Base-by-base conservation (phyloP, 192 early-diverging fungal species). In the Pilobolus umbonatus region DNA sequence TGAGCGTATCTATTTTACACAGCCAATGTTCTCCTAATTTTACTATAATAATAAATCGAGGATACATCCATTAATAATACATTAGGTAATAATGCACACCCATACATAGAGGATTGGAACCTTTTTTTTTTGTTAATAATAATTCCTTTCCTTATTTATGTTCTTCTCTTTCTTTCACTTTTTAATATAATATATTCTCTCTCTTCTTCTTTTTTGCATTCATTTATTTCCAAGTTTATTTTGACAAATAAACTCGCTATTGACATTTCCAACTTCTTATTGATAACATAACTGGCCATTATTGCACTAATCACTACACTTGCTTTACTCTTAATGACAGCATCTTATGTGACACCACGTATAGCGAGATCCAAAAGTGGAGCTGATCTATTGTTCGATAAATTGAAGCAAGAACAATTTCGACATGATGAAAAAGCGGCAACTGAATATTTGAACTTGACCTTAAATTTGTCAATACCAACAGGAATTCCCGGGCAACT, bases 401-500 rank as follows among this genome's bases (percentile, higher is more conserved):
- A 58, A 58, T 50, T 51, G 47, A 57, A 55, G 39, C 55, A 51
- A 38, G 62, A 65, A 19, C 62, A 65, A 42, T 55, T 43, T 24
- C 36, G 40, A 29, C 48, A 43, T 24, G 55, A 65, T 26, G 55
- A 65, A 42, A 43, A 36, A 39, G 39, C 39, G 22, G 60, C 60
- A 4, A 40, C 44, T 32, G 34, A 61, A 12, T 61, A 53, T 39
- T 45, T 61, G 42, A 51, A 54, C 31, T 12, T 38, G 38, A 38
- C 34, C 0, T 11, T 54, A 14, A 35, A 46, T 35, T 22, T 59
- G 15, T 44, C 57, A 2, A n/a, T n/a, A n/a, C n/a, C n/a, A n/a
- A 28, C 57, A 32, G 46, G 35, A 11, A 57, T 56, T 29, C 24
- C 35, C 29, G 35, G 57, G n/a, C 38, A 30, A 25, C 67, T 91